Percentiles rank a stretch among this genome's conserved stretches.
Conservation (phyloP, 306 rosid species). For the Fragaria vesca region DNA sequence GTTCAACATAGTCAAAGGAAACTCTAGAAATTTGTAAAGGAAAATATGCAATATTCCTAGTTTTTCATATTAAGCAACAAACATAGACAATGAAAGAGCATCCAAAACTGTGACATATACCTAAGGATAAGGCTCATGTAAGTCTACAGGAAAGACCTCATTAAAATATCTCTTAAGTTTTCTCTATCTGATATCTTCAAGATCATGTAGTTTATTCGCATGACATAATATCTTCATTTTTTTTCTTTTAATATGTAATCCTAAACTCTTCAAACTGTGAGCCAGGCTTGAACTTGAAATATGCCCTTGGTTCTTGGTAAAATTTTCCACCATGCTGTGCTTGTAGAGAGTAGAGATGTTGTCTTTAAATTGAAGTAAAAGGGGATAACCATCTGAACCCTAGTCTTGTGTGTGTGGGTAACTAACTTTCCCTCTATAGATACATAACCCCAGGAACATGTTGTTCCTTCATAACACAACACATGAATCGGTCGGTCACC, state of each 20-base stretch:
- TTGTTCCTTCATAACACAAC: not conserved
- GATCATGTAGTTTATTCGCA: not conserved
- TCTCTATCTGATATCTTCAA: not conserved
- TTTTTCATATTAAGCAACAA: not conserved
- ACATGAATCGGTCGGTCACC: not conserved
- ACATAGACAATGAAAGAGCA: not conserved
- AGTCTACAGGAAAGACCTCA: not conserved
- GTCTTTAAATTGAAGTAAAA: not conserved
- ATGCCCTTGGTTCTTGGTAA: not conserved
- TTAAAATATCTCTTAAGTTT: not conserved
- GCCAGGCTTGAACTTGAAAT: slow-evolving; percentile 1
- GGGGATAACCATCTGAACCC: not conserved
- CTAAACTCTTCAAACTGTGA: not conserved
- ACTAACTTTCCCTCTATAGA: not conserved
- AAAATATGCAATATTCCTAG: not conserved
- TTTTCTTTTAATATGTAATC: not conserved
- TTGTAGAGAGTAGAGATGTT: not conserved
- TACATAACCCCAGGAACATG: not conserved
- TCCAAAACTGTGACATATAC: not conserved
- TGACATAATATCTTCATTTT: not conserved
- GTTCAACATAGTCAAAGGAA: not conserved
- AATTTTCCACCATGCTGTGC: not conserved
- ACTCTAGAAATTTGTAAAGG: not conserved
- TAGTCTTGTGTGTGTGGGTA: not conserved
- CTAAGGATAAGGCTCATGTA: not conserved